Evolutionary conservation across 192 early-diverging fungal species (phyloP), one percentile per base, ranked within the genome.

Genomic region (Coemansia sp.): DNA sequence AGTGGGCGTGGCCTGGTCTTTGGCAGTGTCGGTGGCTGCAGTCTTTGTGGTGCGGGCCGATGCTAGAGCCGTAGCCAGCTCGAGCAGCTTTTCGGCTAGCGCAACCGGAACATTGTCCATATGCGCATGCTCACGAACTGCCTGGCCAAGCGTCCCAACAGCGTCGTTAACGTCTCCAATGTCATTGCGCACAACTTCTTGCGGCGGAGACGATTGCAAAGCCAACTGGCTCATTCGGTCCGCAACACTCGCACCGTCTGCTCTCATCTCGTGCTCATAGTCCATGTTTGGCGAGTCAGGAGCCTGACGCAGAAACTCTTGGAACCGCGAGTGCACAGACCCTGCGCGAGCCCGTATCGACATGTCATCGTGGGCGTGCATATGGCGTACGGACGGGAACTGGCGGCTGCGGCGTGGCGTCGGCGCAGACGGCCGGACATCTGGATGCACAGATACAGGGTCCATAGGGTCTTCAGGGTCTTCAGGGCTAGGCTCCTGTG

Each of bases 401-500:
- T 57, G 62, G 2, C 65, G 55, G 52, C 67, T 64, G 3, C 69
- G 72, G 16, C 76, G 69, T 4, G 77, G 77, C 31, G 77, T 80
- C 1, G 77, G 77, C 9, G 77, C 77, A 22, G 69, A 56, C 0
- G 77, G 77, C 1, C 77, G 55, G 1, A 19, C 9, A 3, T 53
- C 68, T 9, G 48, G 54, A 29, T 53, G 29, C 29, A 31, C 1
- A 2, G 5, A 31, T 2, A 31, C 29, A 31, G 29, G 6, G 6
- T 31, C 29, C 6, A 31, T 6, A 31, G 29, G 6, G 6, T 31
- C 29, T 31, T 31, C 29, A 31, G 29, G 47, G 4, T 49, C n/a
- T 4, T 7, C 7, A 16, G 16, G 47, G n/a, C 16, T 16, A 16
- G 17, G 47, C 47, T 19, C 47, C 16, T 19, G 19, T 19, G 2